Evolutionary conservation across 257 asterid species (phyloP), one percentile per base, ranked within the genome.

Genomic region (Solanum lignicaule): DNA sequence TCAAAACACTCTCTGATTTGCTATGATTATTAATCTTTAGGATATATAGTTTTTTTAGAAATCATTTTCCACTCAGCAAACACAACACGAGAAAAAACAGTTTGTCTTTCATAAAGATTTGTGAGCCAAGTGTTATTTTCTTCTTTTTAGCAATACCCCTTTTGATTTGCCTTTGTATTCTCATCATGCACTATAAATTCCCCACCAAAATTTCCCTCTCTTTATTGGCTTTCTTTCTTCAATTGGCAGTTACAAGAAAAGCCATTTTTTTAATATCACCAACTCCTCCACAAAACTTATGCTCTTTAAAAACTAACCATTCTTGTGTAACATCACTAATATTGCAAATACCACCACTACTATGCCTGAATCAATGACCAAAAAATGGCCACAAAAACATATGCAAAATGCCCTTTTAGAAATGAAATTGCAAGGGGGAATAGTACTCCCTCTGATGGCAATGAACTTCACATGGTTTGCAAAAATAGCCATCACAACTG

Each of bases 401-500:
- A 32, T 32, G 9, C 81, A 66, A 62, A 33, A 87, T 33, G 29
- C 89, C 74, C 90, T 93, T 20, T 75, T 92, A 3, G 99, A 95
- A 92, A 92, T 95, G 29, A 92, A 92, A 89, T 71, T 90, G 4
- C 99, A 96, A 88, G 84, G 94, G 83, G 88, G 90, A 43, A 93
- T 95, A 62, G 87, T 93, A 7, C 36, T 89, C 35, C 98, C 99
- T 1, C 83, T 97, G 86, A 38, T 87, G 16, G 95, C 93, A 0
- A 93, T 94, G 94, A 95, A 97, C 86, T 88, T 97, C 16, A 92
- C 96, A 5, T 95, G 98, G 98, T 96, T 94, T 78, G 96, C 98
- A 21, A 95, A 96, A 86, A 88, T 90, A 10, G 93, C 93, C 88
- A 92, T 94, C 91, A 95, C 99, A 86, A 95, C 99, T 7, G 96